Evolutionary conservation across 2,329 filamentous ascomycete genomes (phyloP).

Genomic region (Fusarium transvaalense): DNA sequence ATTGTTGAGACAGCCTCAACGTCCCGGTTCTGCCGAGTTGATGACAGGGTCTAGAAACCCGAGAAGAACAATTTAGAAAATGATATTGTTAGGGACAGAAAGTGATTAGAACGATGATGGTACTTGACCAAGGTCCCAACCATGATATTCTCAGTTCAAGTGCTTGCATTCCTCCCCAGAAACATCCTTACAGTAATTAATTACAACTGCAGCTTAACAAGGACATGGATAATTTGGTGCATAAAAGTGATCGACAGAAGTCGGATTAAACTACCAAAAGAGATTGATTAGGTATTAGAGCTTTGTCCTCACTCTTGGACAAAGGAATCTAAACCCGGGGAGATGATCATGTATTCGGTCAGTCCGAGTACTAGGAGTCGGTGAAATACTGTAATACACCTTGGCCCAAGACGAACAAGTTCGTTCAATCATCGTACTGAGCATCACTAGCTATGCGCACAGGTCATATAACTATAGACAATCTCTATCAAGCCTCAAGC

Average conservation of each 20-base stretch:
- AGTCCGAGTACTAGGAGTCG: neutral
- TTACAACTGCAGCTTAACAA: neutral
- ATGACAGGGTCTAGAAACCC: slow-evolving; percentile 13
- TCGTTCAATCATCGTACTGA: neutral
- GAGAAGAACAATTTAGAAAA: slow-evolving; percentile 11
- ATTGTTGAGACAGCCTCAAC: slow-evolving; percentile 11
- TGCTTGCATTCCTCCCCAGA: slow-evolving; percentile 5
- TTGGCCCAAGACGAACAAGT: neutral
- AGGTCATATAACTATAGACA: neutral
- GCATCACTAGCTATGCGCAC: neutral
- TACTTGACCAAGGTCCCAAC: neutral
- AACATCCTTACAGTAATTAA: slow-evolving; percentile 5
- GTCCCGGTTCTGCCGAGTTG: slow-evolving; percentile 2
- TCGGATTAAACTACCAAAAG: neutral
- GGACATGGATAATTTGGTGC: slow-evolving; percentile 3
- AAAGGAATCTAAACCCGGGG: slow-evolving; percentile 2
- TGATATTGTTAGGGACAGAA: neutral
- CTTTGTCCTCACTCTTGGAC: neutral
- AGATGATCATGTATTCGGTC: neutral
- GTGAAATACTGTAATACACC: neutral
- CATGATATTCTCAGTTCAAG: neutral
- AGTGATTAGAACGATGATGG: neutral
- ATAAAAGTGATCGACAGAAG: slow-evolving; percentile 5
- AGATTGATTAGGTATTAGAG: neutral
- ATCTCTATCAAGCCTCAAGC: neutral